Evolutionary conservation across 805 yeast species (phyloP), one percentile per base, ranked within the genome.

Genomic region (Zygosaccharomyces kombuchaensis): DNA sequence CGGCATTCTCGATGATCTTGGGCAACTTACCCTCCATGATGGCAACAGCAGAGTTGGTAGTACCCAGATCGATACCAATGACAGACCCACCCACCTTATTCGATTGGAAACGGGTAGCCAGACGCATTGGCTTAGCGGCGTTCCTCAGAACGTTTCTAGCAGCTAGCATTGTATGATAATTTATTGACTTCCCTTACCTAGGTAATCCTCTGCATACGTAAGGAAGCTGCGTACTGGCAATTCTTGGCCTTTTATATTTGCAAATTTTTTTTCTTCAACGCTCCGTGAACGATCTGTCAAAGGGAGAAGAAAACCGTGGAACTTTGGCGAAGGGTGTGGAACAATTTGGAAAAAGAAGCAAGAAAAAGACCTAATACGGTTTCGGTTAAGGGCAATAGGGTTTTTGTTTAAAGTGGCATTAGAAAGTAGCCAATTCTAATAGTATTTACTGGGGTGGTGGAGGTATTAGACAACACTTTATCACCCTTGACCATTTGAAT

Each of bases 31-130:
- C 87, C 63, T 81, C 81, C 77, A 85, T 82, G 37, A 84, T 67
- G 5, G 95, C 93, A 42, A 86, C 95, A 6, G 93, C 95, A 16
- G 93, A 84, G 70, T 86, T 86, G 47, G 95, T 86, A 43, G 95
- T 86, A 52, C 95, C 95, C 50, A 86, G 70, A 69, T 86, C 95
- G 57, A 86, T 86, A 59, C 95, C 95, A 47, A 86, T 80, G 12
- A 86, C 90, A 17, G 65, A 51, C 36, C 69, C 69, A 54, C 64
- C 65, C 10, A 65, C 68, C 47, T 66, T 66, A 32, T 63, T 59
- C 30, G 69, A 65, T 50, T 66, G 66, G 45, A 62, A 57, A 59
- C 70, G 68, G 40, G 58, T 50, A 21, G 65, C 59, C 36, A 58
- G 49, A 40, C 60, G 55, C 35, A 53, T 23, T 8, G 58, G 48